Evolutionary conservation across 2,329 filamentous ascomycete species (phyloP).

Genomic region (Rutstroemia sp.): DNA sequence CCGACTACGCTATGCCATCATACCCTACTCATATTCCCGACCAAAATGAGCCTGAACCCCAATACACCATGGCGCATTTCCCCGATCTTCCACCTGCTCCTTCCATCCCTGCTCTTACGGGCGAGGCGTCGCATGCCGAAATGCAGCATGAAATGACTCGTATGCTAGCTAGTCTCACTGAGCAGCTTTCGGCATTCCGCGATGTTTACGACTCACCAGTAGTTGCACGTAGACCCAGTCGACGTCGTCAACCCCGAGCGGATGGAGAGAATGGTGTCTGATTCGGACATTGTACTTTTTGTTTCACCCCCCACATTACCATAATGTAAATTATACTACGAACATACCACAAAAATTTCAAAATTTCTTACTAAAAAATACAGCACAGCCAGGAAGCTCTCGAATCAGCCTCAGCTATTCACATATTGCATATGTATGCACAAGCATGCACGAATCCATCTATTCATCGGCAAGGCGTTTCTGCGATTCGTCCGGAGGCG

Average conservation of each 20-base stretch:
- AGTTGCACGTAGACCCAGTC: slow-evolving; percentile 5
- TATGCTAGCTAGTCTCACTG: slow-evolving; percentile 18
- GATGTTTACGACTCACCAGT: slow-evolving; percentile 19
- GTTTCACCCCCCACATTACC: background rate
- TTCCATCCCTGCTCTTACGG: slow-evolving; percentile 20
- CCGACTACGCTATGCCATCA: slow-evolving; percentile 13
- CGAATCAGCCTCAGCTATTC: background rate
- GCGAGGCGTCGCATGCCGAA: slow-evolving; percentile 20
- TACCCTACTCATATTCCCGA: slow-evolving; percentile 14
- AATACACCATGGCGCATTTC: slow-evolving; percentile 17
- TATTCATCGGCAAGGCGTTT: background rate
- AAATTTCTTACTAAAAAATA: background rate
- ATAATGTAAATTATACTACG: background rate
- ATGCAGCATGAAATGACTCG: slow-evolving; percentile 23
- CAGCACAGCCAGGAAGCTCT: background rate
- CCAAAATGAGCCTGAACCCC: background rate
- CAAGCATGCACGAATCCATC: background rate
- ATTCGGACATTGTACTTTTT: background rate
- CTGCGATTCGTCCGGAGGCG: background rate
- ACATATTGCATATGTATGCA: background rate
- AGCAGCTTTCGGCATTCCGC: slow-evolving; percentile 22
- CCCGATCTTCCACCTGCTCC: slow-evolving; percentile 21
- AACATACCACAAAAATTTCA: background rate
- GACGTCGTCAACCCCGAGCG: slow-evolving; percentile 4
- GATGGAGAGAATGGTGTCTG: slow-evolving; percentile 5